Base-by-base conservation (phyloP, 2,329 filamentous ascomycete genomes). In the Pseudogymnoascus sp. region DNA sequence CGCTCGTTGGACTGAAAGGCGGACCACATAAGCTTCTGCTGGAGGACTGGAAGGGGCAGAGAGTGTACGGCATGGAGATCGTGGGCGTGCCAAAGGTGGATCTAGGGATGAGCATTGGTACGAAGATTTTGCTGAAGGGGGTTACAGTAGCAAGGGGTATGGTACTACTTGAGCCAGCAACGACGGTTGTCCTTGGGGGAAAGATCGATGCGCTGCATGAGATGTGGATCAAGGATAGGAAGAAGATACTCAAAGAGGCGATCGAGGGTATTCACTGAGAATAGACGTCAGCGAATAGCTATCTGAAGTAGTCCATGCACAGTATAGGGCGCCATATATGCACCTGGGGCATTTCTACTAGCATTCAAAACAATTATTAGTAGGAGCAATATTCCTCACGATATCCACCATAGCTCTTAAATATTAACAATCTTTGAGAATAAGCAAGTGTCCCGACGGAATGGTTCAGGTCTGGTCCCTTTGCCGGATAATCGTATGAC, bases 121-220 rank as follows among this genome's bases (percentile, higher is more conserved):
- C 87, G 69, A 99, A 99, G 78, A 72, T 97, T 23, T 70, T 96
- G 43, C 75, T 99, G 60, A 85, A 80, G 80, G 85, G 67, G 81
- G 84, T 82, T 2, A 80, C 85, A 5, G 85, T 96, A 2, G 85
- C 90, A 4, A 82, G 93, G 64, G 95, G 92, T 0, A 83, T 90
- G 61, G 71, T 96, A n/a, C 77, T 98, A 75, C 79, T 99, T 19
- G 88, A 92, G 67, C 87, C 90, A 1, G 78, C 78, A 1, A 85
- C 76, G 64, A 87, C 86, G 63, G 81, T 84, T n/a, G 73, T 96
- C 1, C 76, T 97, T n/a, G 95, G 95, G 1, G 95, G 95, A 0
- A 96, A 90, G 77, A 83, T 98, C 51, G 92, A 97, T 63, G 80
- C 79, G 0, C 85, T 92, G 81, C 90, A 98, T 72, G 87, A 85